A percentile compares a stretch with the other conserved stretches of the same genome.
Evolutionary conservation across 2,329 filamentous ascomycete genomes (phyloP).

Genomic region (Hymenoscyphus infarciens): DNA sequence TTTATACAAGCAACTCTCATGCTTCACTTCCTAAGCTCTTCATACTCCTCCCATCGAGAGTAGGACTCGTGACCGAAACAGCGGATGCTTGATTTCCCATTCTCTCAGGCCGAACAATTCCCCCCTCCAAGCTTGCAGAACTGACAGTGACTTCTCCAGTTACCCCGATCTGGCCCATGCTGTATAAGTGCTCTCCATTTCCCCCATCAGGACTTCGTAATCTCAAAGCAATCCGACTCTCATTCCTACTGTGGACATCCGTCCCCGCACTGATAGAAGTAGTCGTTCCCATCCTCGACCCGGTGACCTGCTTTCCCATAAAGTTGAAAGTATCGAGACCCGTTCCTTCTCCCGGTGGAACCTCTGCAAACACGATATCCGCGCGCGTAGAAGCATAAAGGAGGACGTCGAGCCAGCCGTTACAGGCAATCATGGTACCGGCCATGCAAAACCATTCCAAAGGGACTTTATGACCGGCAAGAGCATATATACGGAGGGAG

Average conservation of each 20-base stretch:
- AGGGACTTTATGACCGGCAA: constrained; percentile 51
- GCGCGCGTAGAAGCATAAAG: constrained; percentile 51
- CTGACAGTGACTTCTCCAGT: constrained; percentile 27
- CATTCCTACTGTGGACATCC: constrained; percentile 1
- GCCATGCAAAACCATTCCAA: constrained; percentile 56
- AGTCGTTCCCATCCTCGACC: constrained; percentile 17
- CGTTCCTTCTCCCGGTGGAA: constrained; percentile 41
- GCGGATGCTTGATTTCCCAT: constrained; percentile 10
- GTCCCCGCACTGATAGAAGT: constrained; percentile 14
- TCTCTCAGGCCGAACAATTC: background rate
- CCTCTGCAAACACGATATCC: constrained; percentile 49
- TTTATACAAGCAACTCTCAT: background rate
- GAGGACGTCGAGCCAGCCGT: constrained; percentile 53
- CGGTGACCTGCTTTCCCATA: constrained; percentile 29
- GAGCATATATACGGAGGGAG: constrained; percentile 58
- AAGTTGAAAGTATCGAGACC: constrained; percentile 49
- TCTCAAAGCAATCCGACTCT: background rate
- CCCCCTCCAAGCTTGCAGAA: constrained; percentile 7
- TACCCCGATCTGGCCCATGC: constrained; percentile 26
- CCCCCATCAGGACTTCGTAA: constrained; percentile 13
- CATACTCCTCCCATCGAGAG: constrained; percentile 7
- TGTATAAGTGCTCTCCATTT: constrained; percentile 28
- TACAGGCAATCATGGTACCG: constrained; percentile 54
- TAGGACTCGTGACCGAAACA: background rate
- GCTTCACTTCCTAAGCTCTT: background rate